phyloP scores from a whole-genome alignment of 805 yeast species.

The Zygosaccharomyces bisporus region DNA sequence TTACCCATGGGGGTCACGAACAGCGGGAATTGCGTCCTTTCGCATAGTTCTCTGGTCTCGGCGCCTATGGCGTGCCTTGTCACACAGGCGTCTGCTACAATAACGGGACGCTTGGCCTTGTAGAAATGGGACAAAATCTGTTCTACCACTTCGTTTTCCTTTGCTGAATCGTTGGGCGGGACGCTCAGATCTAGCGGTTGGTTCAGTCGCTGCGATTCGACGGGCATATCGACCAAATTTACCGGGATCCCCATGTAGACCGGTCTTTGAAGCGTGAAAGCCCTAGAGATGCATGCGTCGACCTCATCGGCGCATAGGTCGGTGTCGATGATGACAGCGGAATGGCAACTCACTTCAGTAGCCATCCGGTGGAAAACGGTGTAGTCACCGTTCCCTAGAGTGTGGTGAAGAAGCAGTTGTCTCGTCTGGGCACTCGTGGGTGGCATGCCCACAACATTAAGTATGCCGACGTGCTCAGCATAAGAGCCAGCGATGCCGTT shows the following conservation, averaged over 20 bases:
- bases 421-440: constrained; percentile 36
- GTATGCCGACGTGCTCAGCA: constrained; percentile 75
- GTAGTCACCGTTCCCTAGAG: constrained; percentile 35
- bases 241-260: constrained; percentile 69
- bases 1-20: constrained; percentile 60
- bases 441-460: constrained; percentile 84
- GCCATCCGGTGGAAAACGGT: constrained; percentile 50
- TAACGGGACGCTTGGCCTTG: constrained; percentile 48
- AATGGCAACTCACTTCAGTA: constrained; percentile 48
- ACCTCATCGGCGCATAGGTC: constrained; percentile 53
- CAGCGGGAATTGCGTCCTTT: constrained; percentile 46
- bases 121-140: constrained; percentile 48
- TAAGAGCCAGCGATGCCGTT: constrained; percentile 82
- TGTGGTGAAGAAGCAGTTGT: constrained; percentile 37
- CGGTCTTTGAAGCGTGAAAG: constrained; percentile 54
- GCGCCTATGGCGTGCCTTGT: constrained; percentile 49
- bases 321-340: constrained; percentile 52
- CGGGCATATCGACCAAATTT: constrained; percentile 47
- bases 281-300: constrained; percentile 43
- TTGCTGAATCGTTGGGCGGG: constrained; percentile 20
- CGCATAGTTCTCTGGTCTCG: constrained; percentile 42
- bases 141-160: constrained; percentile 38
- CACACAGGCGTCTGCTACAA: constrained; percentile 62
- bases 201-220: constrained; percentile 38
- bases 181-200: constrained; percentile 34